Evolutionary conservation across 1,139 yeast species (phyloP), one percentile per base, ranked within the genome.

Genomic region (Debaryomyces nepalensis): DNA sequence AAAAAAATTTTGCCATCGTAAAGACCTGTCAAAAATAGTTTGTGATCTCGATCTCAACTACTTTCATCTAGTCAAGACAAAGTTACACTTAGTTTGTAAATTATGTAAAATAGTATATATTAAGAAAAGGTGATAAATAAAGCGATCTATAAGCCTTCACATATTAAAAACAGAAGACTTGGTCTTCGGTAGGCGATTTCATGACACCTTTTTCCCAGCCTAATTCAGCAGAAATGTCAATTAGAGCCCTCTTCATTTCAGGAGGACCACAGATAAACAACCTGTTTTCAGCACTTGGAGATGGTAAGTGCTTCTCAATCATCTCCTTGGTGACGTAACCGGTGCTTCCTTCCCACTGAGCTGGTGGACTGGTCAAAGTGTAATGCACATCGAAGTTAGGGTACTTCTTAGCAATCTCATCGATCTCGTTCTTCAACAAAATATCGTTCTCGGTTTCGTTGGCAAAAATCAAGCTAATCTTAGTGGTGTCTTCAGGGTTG

Each of bases 231-330:
- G 87, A 71, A 39, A 72, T 67, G 29, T 69, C 70, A 18, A 78
- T 61, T 45, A 83, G 68, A 34, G 63, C 56, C 47, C 72, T 73
- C 56, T 81, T 83, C 87, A 86, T 79, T 34, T 73, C 83, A 46
- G 82, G 81, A 18, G 91, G 91, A n/a, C 95, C 95, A 66, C 91
- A 85, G 37, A 86, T 72, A 46, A 84, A 73, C 33, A 86, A 68
- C 52, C 81, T 77, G 45, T 77, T 73, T 11, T 75, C 77, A 4
- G 63, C 66, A 32, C 60, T 55, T 3, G 81, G 74, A 16, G 51
- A 48, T 15, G 89, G 88, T 52, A 84, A 60, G 51, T 78, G 67
- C 43, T 72, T 63, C 34, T 67, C 54, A 53, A 83, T 68, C 70
- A 81, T 68, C 40, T 82, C 85, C 53, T 74, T 74, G 14, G 84